Evolutionary conservation across 1,284 basidiomycete genomes (phyloP).

Genomic region (Prillingera fragicola): DNA sequence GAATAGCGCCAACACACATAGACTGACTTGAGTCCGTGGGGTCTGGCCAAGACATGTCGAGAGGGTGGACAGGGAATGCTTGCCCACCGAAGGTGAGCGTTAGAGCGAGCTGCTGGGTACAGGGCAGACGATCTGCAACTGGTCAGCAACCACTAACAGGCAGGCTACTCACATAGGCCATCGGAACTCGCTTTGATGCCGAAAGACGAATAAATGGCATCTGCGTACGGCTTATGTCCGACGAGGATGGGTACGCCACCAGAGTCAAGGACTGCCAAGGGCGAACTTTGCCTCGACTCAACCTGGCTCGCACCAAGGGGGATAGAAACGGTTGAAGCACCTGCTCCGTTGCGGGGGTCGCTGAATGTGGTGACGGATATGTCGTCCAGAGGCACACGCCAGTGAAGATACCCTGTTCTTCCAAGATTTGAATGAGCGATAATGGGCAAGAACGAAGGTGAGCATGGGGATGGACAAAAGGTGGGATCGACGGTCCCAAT

Average conservation of each 20-base stretch:
- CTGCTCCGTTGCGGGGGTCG: constrained; percentile 23
- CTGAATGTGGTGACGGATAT: constrained; percentile 28
- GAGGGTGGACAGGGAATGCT: constrained; percentile 40
- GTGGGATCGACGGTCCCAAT: constrained; percentile 31
- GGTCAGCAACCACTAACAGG: constrained; percentile 9
- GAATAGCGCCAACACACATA: constrained; percentile 43
- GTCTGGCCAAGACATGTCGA: constrained; percentile 45
- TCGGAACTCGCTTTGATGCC: constrained; percentile 33
- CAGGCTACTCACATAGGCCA: constrained; percentile 31
- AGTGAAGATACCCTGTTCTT: constrained; percentile 39
- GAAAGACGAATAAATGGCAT: constrained; percentile 39
- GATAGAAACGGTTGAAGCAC: constrained; percentile 19
- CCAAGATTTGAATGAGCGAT: constrained; percentile 38
- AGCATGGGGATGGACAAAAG: constrained; percentile 39
- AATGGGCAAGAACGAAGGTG: constrained; percentile 36
- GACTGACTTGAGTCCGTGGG: constrained; percentile 29
- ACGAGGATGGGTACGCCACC: constrained; percentile 44
- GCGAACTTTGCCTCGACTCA: constrained; percentile 22
- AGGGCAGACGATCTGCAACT: constrained; percentile 41
- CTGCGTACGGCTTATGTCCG: constrained; percentile 27
- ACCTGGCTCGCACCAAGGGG: constrained; percentile 28
- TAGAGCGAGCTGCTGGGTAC: constrained; percentile 37
- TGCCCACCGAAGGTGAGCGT: constrained; percentile 37
- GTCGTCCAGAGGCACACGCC: constrained; percentile 32
- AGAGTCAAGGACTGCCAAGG: constrained; percentile 44